Evolutionary conservation across 148 eudicot species (phyloP).

Genomic region (Fagopyrum homotropicum): DNA sequence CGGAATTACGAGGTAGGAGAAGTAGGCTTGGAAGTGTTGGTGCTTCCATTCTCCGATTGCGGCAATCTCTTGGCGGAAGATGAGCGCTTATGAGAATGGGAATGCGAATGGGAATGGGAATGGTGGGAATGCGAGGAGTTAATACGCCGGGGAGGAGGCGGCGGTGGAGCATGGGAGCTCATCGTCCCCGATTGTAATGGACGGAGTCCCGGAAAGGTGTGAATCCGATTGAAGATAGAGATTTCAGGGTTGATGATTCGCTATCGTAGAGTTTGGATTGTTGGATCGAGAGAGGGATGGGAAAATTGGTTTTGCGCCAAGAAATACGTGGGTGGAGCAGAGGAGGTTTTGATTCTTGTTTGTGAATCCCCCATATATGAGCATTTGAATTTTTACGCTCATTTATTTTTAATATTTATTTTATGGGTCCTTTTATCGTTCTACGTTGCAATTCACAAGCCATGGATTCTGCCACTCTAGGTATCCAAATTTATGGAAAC

Average conservation of each 20-base stretch:
- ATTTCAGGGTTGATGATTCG: background rate
- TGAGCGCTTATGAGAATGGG: conserved; percentile 17
- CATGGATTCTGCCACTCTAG: background rate
- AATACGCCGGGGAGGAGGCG: conserved; percentile 45
- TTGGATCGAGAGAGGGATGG: conserved; percentile 5
- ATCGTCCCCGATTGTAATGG: conserved; percentile 33
- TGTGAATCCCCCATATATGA: background rate
- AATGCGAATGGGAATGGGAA: conserved; percentile 9
- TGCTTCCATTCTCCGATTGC: conserved; percentile 46
- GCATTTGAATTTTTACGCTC: conserved; percentile 2
- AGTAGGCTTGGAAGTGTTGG: conserved; percentile 42
- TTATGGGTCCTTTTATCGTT: background rate
- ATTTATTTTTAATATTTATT: background rate
- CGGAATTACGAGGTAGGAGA: conserved; percentile 51
- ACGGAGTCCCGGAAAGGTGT: background rate
- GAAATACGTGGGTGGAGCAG: conserved; percentile 6
- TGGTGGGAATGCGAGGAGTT: conserved; percentile 29
- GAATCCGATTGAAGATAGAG: background rate
- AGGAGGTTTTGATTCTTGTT: background rate
- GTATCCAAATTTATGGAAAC: no score
- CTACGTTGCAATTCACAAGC: background rate
- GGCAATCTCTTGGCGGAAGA: conserved; percentile 30
- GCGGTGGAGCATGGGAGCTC: conserved; percentile 52
- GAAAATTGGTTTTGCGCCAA: conserved; percentile 1
- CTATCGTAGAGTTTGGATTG: no score